A percentile compares a stretch with the other conserved stretches of the same genome.
Conservation (phyloP, 1,284 basidiomycete species). For the Takashimella koratensis region DNA sequence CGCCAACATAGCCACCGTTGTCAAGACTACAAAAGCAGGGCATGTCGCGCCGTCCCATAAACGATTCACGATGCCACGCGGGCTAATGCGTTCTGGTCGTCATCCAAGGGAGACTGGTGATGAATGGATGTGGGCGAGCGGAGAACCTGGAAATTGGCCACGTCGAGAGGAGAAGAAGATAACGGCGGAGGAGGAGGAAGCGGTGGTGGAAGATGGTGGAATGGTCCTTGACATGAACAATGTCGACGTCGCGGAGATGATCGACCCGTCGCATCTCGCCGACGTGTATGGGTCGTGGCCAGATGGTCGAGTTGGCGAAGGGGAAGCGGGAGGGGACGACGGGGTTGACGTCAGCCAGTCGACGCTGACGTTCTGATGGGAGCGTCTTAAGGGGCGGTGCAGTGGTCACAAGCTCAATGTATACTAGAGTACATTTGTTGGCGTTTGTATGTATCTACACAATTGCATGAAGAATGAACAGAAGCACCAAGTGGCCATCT, state of each 20-base stretch:
- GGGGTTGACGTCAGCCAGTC: background rate
- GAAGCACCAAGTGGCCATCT: no score
- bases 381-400: background rate
- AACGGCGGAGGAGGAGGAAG: background rate
- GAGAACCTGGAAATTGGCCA: constrained; percentile 14
- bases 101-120: constrained; percentile 24
- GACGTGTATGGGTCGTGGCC: background rate
- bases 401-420: background rate
- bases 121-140: constrained; percentile 31
- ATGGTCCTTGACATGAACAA: no score
- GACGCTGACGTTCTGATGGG: constrained; percentile 5
- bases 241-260: background rate
- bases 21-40: constrained; percentile 6
- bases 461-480: no score
- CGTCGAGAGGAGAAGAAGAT: background rate
- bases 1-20: background rate
- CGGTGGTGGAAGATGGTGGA: background rate
- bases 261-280: background rate
- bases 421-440: no score
- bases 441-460: no score
- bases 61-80: constrained; percentile 21
- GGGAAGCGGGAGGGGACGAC: constrained; percentile 29
- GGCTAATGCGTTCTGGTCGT: constrained; percentile 21
- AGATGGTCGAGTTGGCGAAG: constrained; percentile 8
- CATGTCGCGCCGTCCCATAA: constrained; percentile 34